Base-by-base conservation (phyloP, 1,284 basidiomycete genomes). In the Trichosporon ovoides region DNA sequence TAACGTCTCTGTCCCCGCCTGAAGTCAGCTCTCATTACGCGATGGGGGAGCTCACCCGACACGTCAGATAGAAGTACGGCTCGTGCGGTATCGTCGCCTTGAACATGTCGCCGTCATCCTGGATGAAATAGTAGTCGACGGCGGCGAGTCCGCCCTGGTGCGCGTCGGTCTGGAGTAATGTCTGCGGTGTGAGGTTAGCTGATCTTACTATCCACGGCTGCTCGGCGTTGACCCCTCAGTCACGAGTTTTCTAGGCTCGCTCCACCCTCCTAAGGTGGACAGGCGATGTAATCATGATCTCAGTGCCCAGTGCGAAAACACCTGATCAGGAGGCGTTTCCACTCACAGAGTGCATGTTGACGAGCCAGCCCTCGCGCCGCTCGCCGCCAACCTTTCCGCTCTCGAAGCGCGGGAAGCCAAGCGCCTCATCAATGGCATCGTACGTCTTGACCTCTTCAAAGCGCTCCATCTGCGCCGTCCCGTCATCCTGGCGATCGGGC, bases 81-180 rank as follows among this genome's bases (percentile, higher is more conserved):
- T 97, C 91, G 70, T 95, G 95, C 55, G 86, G 83, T 59, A 91
- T 82, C 1, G 95, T 98, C 64, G 85, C 87, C 75, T 98, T 98
- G 83, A 99, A 98, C 85, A 91, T 91, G 34, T 83, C 85, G 4
- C 95, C 95, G 64, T 98, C 93, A 70, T 98, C 94, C 78, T 98
- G 87, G 66, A 98, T 92, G 70, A 99, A 98, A 77, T 97, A 98
- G 68, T 87, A 97, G 71, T 99, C 95, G 11, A 99, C 94, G 11
- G 88, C 93, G 6, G 91, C 88, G 64, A 85, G 87, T 16, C 92
- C 92, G 13, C 83, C 83, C 7, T 88, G 82, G 79, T 86, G 86
- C 46, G 88, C 86, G 3, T 89, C 79, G 68, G 94, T 91, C 74
- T 90, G 88, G 18, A 96, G 75, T 5, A 96, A 78, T 0, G 92